phyloP scores from a whole-genome alignment of 495 filamentous ascomycete species.

The Staphylotrichum tortipilum region DNA sequence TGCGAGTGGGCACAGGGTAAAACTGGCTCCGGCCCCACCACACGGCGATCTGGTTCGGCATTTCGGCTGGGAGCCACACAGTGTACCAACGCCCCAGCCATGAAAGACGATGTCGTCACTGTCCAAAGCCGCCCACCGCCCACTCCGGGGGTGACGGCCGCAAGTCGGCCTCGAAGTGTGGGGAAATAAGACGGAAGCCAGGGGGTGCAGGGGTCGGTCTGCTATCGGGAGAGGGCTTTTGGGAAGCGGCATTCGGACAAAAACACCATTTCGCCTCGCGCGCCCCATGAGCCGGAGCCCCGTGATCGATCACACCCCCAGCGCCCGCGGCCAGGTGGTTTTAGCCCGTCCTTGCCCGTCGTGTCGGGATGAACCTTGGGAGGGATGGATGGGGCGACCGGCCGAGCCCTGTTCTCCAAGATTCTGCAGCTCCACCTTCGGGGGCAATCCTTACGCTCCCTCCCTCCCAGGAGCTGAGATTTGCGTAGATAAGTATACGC shows the following conservation, averaged over 20 bases:
- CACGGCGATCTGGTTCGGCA: background rate
- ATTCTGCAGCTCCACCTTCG: conserved; percentile 4
- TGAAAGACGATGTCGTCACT: conserved; percentile 1
- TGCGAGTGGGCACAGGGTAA: too few species aligned
- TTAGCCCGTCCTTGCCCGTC: background rate
- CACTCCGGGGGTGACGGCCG: background rate
- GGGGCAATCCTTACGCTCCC: conserved; percentile 4
- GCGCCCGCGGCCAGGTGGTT: background rate
- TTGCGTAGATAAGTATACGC: background rate
- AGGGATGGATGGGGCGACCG: background rate
- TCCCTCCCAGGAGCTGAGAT: background rate
- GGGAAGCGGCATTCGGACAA: background rate
- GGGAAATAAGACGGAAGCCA: background rate
- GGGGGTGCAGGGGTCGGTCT: background rate
- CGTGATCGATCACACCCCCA: background rate
- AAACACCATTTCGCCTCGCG: background rate
- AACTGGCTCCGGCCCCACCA: background rate
- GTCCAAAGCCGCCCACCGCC: background rate
- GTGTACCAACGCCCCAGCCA: too few species aligned
- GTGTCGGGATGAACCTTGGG: background rate
- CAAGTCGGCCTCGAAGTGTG: background rate
- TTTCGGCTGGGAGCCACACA: background rate
- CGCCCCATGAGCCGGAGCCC: background rate
- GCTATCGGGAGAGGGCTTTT: background rate
- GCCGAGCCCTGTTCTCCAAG: background rate